Evolutionary conservation across 73 alveolate genomes (phyloP).

Genomic region (Uronychia setigera): DNA sequence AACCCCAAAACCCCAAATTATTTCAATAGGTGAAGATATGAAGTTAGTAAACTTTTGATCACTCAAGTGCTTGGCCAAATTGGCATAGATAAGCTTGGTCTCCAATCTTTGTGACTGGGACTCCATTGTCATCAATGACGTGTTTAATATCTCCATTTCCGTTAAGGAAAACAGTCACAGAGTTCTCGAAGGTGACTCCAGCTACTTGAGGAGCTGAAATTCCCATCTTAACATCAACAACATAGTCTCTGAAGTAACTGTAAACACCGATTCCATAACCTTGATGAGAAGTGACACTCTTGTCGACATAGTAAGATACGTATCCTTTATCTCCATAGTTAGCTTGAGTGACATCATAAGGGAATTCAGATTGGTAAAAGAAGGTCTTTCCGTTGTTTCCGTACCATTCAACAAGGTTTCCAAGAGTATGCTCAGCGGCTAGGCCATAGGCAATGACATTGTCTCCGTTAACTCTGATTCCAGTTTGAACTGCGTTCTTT

Average conservation of each 20-base stretch:
- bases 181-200: neutral
- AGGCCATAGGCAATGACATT: neutral
- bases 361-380: neutral
- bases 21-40: too few relatives aligned
- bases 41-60: too few relatives aligned
- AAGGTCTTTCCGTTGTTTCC: neutral
- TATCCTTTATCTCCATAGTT: neutral
- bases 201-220: neutral
- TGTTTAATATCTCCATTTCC: neutral
- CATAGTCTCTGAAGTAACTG: neutral
- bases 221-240: neutral
- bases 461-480: neutral
- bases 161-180: neutral
- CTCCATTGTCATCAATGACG: neutral
- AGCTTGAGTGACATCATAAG: neutral
- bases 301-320: neutral
- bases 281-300: neutral
- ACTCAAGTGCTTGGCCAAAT: too few relatives aligned
- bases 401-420: neutral
- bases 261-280: slow-evolving; percentile 1
- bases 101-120: too few relatives aligned
- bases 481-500: neutral
- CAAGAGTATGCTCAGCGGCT: slow-evolving; percentile 2
- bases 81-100: too few relatives aligned
- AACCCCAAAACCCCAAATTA: too few relatives aligned